Evolutionary conservation across 2,329 filamentous ascomycete genomes (phyloP), one percentile per base, ranked within the genome.

Genomic region (Beauveria bassiana): DNA sequence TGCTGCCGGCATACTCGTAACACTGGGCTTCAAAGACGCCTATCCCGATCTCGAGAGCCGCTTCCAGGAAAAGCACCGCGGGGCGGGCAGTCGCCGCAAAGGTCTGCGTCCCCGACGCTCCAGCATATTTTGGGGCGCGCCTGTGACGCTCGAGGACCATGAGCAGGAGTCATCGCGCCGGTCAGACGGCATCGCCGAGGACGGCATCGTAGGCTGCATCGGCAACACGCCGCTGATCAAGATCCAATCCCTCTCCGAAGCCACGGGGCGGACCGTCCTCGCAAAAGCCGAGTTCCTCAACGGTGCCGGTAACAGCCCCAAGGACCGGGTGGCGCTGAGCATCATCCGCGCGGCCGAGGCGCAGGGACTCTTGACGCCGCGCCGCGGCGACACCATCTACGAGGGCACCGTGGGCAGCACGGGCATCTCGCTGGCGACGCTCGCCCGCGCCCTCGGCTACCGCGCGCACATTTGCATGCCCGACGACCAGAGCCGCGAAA

Each of bases 201-300:
- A 90, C 61, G 95, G 95, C 20, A 90, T 99, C 63, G 92, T 96
- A 73, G 90, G 88, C 51, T 91, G 89, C 71, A 98, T 99, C 71
- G 95, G 95, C 61, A 90, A 96, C 74, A 99, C 95, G 16, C 93
- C 93, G 1, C 81, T 99, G 28, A 84, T 99, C 68, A 85, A 86
- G 65, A 92, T 99, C 71, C 89, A 86, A 67, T 93, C 90, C 43
- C 82, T 99, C 26, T 96, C 90, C 3, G 86, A 89, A 52, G 91
- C 87, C 20, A 97, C 95, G 4, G 92, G 92, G 22, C 92, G 95
- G 70, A 86, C 86, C 46, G 96, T 99, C 69, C 80, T 98, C 42
- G 95, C 88, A 66, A 99, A 99, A 76, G 92, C 92, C 54, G 95
- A 99, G 82, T 96, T 96, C 71, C 83, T 99, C 60, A 98, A 99